These are phyloP conservation scores for Chalaropsis thielavioides DNA, from an alignment of 2,329 filamentous ascomycete species.

Conservation along the genomic window DNA sequence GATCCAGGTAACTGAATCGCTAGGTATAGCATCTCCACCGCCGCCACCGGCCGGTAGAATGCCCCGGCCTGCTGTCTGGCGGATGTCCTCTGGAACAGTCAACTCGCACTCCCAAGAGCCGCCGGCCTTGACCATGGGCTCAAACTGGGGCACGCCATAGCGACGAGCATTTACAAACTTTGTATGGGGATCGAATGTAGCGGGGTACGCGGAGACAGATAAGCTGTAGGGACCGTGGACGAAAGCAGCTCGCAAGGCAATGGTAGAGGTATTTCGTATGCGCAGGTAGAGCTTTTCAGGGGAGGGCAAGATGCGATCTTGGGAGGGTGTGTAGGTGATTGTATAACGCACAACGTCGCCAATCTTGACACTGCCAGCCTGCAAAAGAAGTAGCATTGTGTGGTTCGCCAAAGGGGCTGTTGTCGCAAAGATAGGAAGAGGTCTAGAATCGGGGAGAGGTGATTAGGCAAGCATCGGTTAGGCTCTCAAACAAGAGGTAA, in stretches of 20 bases:
- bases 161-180: constrained; percentile 55
- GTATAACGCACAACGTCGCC: constrained; percentile 89
- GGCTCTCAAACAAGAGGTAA: not conserved
- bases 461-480: too few relatives aligned
- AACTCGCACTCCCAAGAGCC: constrained; percentile 73
- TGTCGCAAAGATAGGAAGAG: not conserved
- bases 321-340: constrained; percentile 77
- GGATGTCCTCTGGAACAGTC: constrained; percentile 62
- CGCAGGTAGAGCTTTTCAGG: constrained; percentile 69
- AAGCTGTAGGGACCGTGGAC: constrained; percentile 91
- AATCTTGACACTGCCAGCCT: constrained; percentile 81
- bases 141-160: constrained; percentile 76
- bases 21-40: constrained; percentile 30
- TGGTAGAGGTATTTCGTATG: constrained; percentile 81
- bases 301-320: constrained; percentile 78
- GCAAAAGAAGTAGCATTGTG: constrained; percentile 78
- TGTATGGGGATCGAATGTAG: constrained; percentile 67
- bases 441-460: not conserved
- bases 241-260: constrained; percentile 85
- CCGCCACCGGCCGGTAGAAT: constrained; percentile 17
- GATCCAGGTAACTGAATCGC: constrained; percentile 63
- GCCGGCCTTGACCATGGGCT: constrained; percentile 91
- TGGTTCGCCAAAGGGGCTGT: not conserved
- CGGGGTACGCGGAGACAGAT: constrained; percentile 72
- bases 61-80: constrained; percentile 44